Conservation (phyloP, 495 filamentous ascomycete species). For the Penicillium parvum region DNA sequence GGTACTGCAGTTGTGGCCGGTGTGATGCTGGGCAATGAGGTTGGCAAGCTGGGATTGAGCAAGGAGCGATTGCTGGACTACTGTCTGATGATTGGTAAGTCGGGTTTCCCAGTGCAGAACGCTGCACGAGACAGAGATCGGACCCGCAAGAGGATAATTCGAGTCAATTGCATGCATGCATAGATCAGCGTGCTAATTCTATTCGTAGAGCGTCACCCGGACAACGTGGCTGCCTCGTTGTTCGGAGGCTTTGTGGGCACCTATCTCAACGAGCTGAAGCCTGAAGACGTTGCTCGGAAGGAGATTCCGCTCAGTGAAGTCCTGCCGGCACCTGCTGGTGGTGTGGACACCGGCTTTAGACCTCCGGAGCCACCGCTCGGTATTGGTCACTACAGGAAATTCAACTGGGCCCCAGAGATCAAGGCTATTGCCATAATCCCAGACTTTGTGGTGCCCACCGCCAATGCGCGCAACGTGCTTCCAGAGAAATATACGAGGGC, state of each 20-base stretch:
- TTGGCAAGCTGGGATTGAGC: slow-evolving; percentile 71
- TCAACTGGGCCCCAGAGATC: slow-evolving; percentile 86
- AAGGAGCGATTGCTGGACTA: slow-evolving; percentile 88
- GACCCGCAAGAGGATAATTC: too few species aligned
- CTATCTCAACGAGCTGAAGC: slow-evolving; percentile 83
- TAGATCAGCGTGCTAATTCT: slow-evolving; percentile 8
- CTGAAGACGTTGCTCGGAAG: slow-evolving; percentile 75
- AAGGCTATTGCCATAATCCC: slow-evolving; percentile 94
- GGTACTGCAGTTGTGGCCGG: slow-evolving; percentile 94
- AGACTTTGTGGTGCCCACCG: slow-evolving; percentile 87
- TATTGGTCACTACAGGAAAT: slow-evolving; percentile 92
- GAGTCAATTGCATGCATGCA: too few species aligned
- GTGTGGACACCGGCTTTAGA: slow-evolving; percentile 74
- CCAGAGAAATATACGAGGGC: slow-evolving; percentile 68
- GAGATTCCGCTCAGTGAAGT: slow-evolving; percentile 97
- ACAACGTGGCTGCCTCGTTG: slow-evolving; percentile 92
- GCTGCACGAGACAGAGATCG: not conserved
- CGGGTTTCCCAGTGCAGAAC: not conserved
- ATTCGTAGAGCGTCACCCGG: slow-evolving; percentile 76
- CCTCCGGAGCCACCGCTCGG: slow-evolving; percentile 84
- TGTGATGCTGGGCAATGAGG: slow-evolving; percentile 84
- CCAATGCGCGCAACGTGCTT: slow-evolving; percentile 77
- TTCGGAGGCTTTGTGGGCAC: slow-evolving; percentile 97
- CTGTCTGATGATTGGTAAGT: slow-evolving; percentile 82
- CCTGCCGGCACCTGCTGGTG: slow-evolving; percentile 78